Evolutionary conservation across 108 stramenopile species (phyloP).

Genomic region (Skeletonema menzelii): DNA sequence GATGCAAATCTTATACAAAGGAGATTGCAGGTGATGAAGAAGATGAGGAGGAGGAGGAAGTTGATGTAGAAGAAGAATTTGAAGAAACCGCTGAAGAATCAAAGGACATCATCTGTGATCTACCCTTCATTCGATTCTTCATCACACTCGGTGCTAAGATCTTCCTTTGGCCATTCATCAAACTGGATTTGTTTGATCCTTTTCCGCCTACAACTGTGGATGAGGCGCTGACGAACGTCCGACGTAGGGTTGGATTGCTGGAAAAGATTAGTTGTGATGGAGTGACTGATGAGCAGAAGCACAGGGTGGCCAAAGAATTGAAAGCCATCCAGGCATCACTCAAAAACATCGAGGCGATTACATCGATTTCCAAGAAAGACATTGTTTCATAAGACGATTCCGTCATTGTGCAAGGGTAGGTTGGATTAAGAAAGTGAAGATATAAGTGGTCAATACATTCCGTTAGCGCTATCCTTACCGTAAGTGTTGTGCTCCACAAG

Average conservation of each 20-base stretch:
- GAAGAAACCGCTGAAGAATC: background rate
- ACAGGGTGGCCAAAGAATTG: background rate
- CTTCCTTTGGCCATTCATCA: slow-evolving; percentile 25
- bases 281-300: background rate
- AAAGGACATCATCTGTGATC: background rate
- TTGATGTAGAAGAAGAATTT: background rate
- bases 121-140: slow-evolving; percentile 5
- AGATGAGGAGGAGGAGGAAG: slow-evolving; percentile 15
- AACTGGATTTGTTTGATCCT: slow-evolving; percentile 5
- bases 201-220: slow-evolving; percentile 16
- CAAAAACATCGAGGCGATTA: slow-evolving; percentile 2
- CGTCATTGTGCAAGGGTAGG: no score
- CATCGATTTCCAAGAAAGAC: background rate
- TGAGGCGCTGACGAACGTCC: slow-evolving; percentile 8
- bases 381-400: no score
- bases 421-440: no score
- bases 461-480: no score
- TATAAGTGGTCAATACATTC: no score
- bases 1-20: slow-evolving; percentile 17
- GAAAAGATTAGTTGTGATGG: slow-evolving; percentile 19
- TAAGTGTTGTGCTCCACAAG: no score
- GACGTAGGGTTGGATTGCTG: slow-evolving; percentile 15
- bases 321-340: slow-evolving; percentile 5
- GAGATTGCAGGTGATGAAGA: background rate
- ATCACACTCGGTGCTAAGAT: slow-evolving; percentile 2